phyloP scores from a whole-genome alignment of 1,139 yeast species.

The Yamadazyma oceani region DNA sequence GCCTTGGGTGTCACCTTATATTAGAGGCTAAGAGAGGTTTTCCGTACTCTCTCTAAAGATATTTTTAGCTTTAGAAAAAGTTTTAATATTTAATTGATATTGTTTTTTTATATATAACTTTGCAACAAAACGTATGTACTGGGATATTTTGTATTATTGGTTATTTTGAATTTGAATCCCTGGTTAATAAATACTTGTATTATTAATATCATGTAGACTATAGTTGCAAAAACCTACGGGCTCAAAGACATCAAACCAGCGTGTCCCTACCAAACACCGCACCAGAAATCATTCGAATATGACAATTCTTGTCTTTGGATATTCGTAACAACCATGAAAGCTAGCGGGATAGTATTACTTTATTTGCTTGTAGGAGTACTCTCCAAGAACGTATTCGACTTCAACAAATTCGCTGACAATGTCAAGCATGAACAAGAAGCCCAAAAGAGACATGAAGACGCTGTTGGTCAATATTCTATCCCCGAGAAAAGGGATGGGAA shows the following conservation, averaged over 20 bases:
- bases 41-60: no score
- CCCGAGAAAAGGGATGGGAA: conserved; percentile 22
- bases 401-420: conserved; percentile 13
- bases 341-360: conserved; percentile 4
- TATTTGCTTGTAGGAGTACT: conserved; percentile 5
- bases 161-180: neutral
- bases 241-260: no score
- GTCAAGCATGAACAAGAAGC: conserved; percentile 10
- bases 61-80: no score
- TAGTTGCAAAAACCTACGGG: no score
- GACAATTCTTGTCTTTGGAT: no score
- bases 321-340: conserved; percentile 2
- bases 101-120: neutral
- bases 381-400: conserved; percentile 24
- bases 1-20: conserved; percentile 65
- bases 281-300: no score
- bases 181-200: conserved; percentile 1
- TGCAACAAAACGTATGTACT: neutral
- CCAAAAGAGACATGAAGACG: neutral
- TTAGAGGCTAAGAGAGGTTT: no score
- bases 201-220: neutral
- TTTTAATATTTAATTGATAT: no score
- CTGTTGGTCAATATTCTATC: neutral
- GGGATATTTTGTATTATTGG: neutral
- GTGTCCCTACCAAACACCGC: no score